A percentile compares a stretch with the other conserved stretches of the same genome.
These are phyloP conservation scores for Casaregolazyma suthepensis DNA, from an alignment of 1,139 yeast species.

Conservation along the genomic window DNA sequence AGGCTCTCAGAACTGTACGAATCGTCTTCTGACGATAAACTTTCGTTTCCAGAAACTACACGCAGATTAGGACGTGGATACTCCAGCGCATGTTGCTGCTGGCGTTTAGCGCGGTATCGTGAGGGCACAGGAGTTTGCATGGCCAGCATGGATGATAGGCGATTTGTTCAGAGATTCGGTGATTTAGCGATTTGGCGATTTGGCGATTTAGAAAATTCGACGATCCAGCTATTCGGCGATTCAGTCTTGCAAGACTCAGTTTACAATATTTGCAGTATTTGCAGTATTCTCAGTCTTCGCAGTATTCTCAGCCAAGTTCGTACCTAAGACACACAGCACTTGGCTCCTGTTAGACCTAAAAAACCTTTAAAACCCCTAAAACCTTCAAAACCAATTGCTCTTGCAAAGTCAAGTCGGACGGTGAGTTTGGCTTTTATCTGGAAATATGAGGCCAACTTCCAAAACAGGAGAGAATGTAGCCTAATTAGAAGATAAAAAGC, in stretches of 20 bases:
- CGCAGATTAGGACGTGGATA: conserved; percentile 2
- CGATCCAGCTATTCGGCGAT: no score
- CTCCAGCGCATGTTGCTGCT: neutral
- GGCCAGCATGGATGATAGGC: neutral
- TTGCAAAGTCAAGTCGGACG: neutral
- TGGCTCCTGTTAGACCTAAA: neutral
- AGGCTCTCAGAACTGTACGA: neutral
- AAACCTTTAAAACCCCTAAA: neutral
- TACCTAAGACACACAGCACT: neutral
- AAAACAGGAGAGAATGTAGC: neutral
- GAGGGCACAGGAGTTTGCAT: neutral
- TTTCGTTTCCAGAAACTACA: conserved; percentile 5
- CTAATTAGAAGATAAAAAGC: neutral
- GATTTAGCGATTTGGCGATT: no score
- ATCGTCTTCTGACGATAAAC: conserved; percentile 4
- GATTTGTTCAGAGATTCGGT: no score
- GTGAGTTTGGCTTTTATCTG: neutral
- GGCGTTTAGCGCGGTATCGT: neutral
- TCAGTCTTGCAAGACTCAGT: no score
- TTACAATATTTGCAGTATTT: no score
- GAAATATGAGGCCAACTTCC: neutral
- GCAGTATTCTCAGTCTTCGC: no score
- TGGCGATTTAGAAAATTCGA: no score
- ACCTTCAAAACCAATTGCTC: neutral
- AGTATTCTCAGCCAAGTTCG: no score